Percentiles rank a stretch among this genome's conserved stretches.
Evolutionary conservation across 306 rosid species (phyloP).

Genomic region (Rosa rugosa): DNA sequence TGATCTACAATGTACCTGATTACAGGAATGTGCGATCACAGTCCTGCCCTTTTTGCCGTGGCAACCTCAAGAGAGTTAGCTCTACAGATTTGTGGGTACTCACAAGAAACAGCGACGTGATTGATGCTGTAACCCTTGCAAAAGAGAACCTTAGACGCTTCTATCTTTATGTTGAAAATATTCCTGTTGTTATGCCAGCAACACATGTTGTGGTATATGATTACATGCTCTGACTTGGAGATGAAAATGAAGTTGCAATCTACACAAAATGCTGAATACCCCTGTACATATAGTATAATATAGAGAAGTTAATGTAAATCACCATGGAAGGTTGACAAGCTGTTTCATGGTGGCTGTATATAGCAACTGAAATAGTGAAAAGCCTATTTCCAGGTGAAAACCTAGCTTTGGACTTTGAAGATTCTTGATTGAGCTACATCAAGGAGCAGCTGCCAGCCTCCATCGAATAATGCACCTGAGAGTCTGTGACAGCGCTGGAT

Average conservation of each 20-base stretch:
- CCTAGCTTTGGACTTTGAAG: slow-evolving; percentile 23
- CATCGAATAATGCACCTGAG: slow-evolving; percentile 13
- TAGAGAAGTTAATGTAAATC: slow-evolving; percentile 9
- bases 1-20: neutral
- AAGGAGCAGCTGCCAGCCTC: slow-evolving; percentile 3
- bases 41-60: slow-evolving; percentile 81
- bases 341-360: slow-evolving; percentile 28
- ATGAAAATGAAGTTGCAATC: slow-evolving; percentile 16
- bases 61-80: slow-evolving; percentile 49
- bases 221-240: slow-evolving; percentile 51
- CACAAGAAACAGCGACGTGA: slow-evolving; percentile 45
- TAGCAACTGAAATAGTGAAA: slow-evolving; percentile 16
- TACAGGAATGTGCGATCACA: slow-evolving; percentile 66
- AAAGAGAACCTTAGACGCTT: slow-evolving; percentile 57
- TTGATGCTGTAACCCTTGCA: slow-evolving; percentile 52
- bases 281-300: slow-evolving; percentile 10
- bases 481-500: neutral
- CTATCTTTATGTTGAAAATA: slow-evolving; percentile 50
- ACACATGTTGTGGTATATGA: slow-evolving; percentile 41
- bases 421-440: slow-evolving; percentile 11
- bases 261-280: slow-evolving; percentile 12
- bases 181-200: slow-evolving; percentile 47
- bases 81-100: slow-evolving; percentile 66
- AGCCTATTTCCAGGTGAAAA: slow-evolving; percentile 3
- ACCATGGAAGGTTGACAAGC: slow-evolving; percentile 23